Conservation (phyloP, 768 basidiomycete species). For the Tricholoma terreum region DNA sequence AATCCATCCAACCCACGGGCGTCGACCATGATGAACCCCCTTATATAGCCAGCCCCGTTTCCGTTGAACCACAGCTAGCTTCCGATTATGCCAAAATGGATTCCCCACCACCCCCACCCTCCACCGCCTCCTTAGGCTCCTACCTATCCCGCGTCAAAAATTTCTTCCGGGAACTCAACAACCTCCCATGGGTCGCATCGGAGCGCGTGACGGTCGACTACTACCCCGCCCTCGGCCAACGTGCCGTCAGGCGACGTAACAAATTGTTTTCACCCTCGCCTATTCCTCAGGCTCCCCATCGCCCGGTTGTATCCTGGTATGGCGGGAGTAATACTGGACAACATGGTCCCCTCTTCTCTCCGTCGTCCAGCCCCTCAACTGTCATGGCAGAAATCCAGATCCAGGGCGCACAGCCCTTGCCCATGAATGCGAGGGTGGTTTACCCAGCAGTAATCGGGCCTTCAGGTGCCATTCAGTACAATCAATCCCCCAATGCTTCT, state of each 20-base stretch:
- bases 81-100: constrained; percentile 36
- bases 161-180: constrained; percentile 30
- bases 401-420: not conserved
- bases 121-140: constrained; percentile 26
- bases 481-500: not conserved
- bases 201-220: constrained; percentile 32
- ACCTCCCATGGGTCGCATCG: constrained; percentile 34
- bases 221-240: constrained; percentile 20
- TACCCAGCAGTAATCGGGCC: not conserved
- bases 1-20: constrained; percentile 5
- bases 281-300: not conserved
- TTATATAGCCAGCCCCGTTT: constrained; percentile 20
- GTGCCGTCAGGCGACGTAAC: constrained; percentile 10
- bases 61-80: constrained; percentile 24
- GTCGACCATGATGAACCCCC: constrained; percentile 7
- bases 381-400: constrained; percentile 1
- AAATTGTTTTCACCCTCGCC: not conserved
- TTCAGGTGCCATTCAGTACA: not conserved
- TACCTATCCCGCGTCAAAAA: constrained; percentile 26
- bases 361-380: constrained; percentile 7
- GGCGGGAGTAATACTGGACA: not conserved
- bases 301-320: constrained; percentile 16
- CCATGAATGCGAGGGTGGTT: constrained; percentile 7
- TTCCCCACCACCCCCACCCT: constrained; percentile 15
- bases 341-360: constrained; percentile 13